These are phyloP conservation scores for Erucastrum elatum DNA, from an alignment of 345 rosid species.

Conservation along the genomic window DNA sequence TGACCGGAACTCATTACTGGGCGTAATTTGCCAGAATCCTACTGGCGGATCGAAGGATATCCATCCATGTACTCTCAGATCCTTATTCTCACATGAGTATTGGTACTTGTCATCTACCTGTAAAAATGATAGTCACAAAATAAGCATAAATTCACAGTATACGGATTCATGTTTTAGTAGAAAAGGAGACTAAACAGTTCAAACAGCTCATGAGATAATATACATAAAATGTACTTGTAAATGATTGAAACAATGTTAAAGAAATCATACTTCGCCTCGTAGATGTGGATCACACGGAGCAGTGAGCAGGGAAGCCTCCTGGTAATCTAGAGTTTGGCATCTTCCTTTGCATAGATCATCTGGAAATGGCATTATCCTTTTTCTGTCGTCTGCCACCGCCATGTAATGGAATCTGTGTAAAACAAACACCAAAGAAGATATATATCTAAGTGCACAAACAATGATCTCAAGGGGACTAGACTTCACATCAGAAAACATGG, in stretches of 20 bases:
- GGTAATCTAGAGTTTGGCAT: conserved; percentile 74
- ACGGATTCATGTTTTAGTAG: background rate
- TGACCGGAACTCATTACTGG: conserved; percentile 90
- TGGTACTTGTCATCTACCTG: conserved; percentile 99
- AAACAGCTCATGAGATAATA: background rate
- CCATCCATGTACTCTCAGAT: conserved; percentile 92
- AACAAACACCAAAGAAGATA: background rate
- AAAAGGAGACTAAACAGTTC: background rate
- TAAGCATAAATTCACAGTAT: background rate
- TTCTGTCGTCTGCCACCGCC: conserved; percentile 90
- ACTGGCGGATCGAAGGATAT: conserved; percentile 73
- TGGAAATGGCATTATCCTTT: conserved; percentile 86
- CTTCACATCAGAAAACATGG: background rate
- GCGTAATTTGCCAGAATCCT: conserved; percentile 96
- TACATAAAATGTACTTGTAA: background rate
- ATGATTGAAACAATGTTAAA: background rate
- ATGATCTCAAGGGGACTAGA: background rate
- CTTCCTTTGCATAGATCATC: conserved; percentile 72
- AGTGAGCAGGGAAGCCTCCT: conserved; percentile 76
- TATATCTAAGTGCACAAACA: background rate
- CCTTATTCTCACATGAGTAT: conserved; percentile 84
- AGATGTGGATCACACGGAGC: conserved; percentile 69
- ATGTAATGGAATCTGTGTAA: conserved; percentile 76
- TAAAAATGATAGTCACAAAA: conserved; percentile 12
- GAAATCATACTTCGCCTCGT: conserved; percentile 58